phyloP scores from a whole-genome alignment of 1,284 basidiomycete species.

The Naganishia sp. region DNA sequence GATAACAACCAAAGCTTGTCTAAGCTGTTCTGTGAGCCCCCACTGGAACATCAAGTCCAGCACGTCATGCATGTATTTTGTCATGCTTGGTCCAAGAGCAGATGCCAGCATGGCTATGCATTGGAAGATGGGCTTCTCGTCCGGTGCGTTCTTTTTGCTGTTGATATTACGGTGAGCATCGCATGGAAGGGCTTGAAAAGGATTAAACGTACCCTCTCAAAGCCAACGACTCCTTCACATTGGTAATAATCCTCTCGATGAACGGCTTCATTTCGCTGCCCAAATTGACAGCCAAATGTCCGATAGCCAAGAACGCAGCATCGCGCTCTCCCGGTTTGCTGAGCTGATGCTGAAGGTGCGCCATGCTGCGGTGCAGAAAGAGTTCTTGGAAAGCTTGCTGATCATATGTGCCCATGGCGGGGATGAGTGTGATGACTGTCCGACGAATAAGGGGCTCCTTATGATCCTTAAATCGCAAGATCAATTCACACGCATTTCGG shows the following conservation, averaged over 20 bases:
- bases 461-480: slow-evolving; percentile 83
- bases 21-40: slow-evolving; percentile 86
- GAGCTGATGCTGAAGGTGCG: slow-evolving; percentile 80
- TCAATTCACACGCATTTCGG: slow-evolving; percentile 83
- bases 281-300: slow-evolving; percentile 88
- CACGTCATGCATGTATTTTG: slow-evolving; percentile 92
- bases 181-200: background rate
- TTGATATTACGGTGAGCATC: slow-evolving; percentile 4
- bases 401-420: slow-evolving; percentile 90
- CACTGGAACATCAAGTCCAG: slow-evolving; percentile 96
- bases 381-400: slow-evolving; percentile 85
- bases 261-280: slow-evolving; percentile 94
- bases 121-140: slow-evolving; percentile 95
- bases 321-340: slow-evolving; percentile 87
- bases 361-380: slow-evolving; percentile 89
- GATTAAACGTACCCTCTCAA: slow-evolving; percentile 67
- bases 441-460: slow-evolving; percentile 83
- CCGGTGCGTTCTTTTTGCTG: slow-evolving; percentile 88
- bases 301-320: slow-evolving; percentile 95
- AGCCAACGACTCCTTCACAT: slow-evolving; percentile 85
- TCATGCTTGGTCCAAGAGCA: slow-evolving; percentile 93
- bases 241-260: slow-evolving; percentile 85
- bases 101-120: slow-evolving; percentile 95
- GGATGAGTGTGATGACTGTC: slow-evolving; percentile 91
- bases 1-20: slow-evolving; percentile 81